Evolutionary conservation across 345 rosid genomes (phyloP), one percentile per base, ranked within the genome.

Genomic region (Brassica rapa): DNA sequence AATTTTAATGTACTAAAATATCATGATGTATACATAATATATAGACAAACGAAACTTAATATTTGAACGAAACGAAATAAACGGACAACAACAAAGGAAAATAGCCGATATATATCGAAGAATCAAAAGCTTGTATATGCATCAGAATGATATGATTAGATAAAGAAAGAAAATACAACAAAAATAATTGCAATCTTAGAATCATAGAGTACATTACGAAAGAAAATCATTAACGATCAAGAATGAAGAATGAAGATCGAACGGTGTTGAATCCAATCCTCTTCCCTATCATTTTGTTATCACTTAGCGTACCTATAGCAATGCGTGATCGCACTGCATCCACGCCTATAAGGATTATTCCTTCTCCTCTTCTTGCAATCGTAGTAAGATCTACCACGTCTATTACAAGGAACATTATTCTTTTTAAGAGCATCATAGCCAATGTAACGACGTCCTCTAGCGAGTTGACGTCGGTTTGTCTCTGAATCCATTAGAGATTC

Each of bases 291-390:
- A 76, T 35, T 64, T 64, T 16, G 12, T 35, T 64, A 24, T 65
- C 69, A 65, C 29, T 75, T 73, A 23, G 86, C 82, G 61, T 1
- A 10, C 71, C 91, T 83, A 66, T 71, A 43, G 72, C 91, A 88
- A 77, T 71, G 85, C 2, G 91, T 85, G 70, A 88, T 77, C 25
- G 41, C 74, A 62, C 83, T 81, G 86, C 91, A 88, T 15, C 89
- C 89, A 71, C 89, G 86, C 8, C 56, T 83, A 23, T 85, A 89
- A 24, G 88, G 90, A 68, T 89, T 89, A 16, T 73, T 85, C 75
- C 35, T 71, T 33, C 11, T 73, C 62, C 75, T 63, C 61, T 23
- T 35, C 4, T 70, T 74, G 73, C 92, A 89, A 66, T 85, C 85
- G 53, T 88, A 88, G 81, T 86, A 87, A 39, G 90, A 89, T 4